Conservation (phyloP, 108 stramenopile species). For the Pseudonitzschia delicatissima region DNA sequence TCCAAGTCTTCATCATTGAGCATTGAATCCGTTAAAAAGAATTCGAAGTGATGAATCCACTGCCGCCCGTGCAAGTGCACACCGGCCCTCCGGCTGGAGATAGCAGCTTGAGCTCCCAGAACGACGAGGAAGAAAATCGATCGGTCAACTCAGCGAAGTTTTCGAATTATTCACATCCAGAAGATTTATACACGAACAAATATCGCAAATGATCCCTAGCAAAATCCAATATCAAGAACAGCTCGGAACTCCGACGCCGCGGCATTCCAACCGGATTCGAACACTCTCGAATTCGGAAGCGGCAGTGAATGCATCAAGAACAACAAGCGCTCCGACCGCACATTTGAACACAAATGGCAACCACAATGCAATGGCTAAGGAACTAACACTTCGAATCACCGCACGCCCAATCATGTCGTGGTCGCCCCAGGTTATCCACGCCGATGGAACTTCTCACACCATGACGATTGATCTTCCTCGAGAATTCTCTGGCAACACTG, state of each 20-base stretch:
- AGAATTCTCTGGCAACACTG: background rate
- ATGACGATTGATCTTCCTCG: slow-evolving; percentile 10
- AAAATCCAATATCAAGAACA: background rate
- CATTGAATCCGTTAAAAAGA: background rate
- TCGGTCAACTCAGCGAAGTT: background rate
- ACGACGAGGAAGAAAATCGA: slow-evolving; percentile 1
- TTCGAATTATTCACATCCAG: background rate
- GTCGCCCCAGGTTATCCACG: background rate
- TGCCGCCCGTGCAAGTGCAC: background rate
- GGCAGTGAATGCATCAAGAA: background rate
- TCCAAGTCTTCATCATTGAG: background rate
- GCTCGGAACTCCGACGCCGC: background rate
- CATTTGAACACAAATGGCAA: background rate
- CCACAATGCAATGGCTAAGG: background rate
- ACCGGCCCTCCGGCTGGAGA: background rate
- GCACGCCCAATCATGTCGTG: slow-evolving; percentile 12
- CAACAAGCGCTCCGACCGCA: background rate
- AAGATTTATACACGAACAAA: background rate
- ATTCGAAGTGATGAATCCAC: background rate
- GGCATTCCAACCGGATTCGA: background rate
- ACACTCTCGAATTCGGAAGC: background rate
- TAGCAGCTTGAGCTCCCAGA: background rate
- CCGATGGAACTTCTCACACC: slow-evolving; percentile 1
- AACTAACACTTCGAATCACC: background rate
- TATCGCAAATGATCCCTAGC: background rate